A percentile compares a stretch with the other conserved stretches of the same genome.
These are phyloP conservation scores for Chytriomyces sp. DNA, from an alignment of 192 early-diverging fungal genomes.

Conservation along the genomic window DNA sequence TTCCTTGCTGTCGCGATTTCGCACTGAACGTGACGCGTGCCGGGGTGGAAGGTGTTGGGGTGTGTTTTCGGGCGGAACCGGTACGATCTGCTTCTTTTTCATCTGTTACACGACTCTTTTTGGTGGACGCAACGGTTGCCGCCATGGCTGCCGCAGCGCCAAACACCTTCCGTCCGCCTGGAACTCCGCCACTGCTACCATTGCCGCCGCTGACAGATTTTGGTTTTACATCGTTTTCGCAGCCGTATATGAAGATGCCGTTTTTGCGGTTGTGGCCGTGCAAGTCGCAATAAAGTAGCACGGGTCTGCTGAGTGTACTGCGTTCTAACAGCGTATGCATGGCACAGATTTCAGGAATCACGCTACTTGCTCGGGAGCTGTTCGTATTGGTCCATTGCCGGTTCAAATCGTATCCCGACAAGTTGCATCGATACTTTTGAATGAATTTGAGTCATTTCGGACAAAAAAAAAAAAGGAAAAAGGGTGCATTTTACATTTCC, in stretches of 20 bases:
- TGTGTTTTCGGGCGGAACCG: not conserved
- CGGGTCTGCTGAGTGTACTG: conserved; percentile 18
- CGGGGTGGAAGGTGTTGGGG: not conserved
- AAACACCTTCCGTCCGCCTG: not conserved
- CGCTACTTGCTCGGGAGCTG: not conserved
- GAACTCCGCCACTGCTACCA: not conserved
- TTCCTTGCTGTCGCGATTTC: not conserved
- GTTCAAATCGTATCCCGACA: conserved; percentile 54
- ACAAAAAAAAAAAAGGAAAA: not conserved
- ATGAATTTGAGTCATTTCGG: conserved; percentile 8
- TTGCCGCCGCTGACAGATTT: not conserved
- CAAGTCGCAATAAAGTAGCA: conserved; percentile 52
- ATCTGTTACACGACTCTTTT: not conserved
- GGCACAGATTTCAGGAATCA: conserved; percentile 37
- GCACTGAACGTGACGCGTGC: not conserved
- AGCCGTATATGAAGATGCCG: conserved; percentile 55
- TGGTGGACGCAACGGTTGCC: not conserved
- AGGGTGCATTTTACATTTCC: conserved; percentile 35
- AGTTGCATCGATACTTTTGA: conserved; percentile 47
- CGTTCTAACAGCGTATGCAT: conserved; percentile 36
- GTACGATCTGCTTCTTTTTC: not conserved
- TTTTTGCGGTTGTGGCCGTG: conserved; percentile 56
- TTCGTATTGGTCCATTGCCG: conserved; percentile 42
- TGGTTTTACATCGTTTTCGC: conserved; percentile 40
- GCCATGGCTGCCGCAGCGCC: not conserved